phyloP scores from a whole-genome alignment of 176 grass and related monocot genomes.

The Musa troglodytarum region DNA sequence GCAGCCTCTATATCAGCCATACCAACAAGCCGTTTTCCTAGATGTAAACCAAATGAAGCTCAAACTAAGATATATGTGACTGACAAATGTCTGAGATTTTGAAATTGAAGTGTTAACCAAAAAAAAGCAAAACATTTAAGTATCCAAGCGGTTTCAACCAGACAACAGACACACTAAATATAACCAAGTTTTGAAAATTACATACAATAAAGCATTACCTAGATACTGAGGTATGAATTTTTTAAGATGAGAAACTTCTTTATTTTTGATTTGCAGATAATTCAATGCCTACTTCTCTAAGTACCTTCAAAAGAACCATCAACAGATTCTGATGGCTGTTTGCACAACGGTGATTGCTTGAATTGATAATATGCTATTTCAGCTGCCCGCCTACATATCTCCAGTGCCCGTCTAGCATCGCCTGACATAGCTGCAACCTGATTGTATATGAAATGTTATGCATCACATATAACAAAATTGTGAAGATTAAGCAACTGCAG shows the following conservation, averaged over 20 bases:
- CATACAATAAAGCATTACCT: conserved; percentile 13
- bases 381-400: conserved; percentile 85
- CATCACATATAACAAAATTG: background rate
- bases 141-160: background rate
- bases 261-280: background rate
- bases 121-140: background rate
- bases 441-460: background rate
- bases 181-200: background rate
- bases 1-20: conserved; percentile 86
- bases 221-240: background rate
- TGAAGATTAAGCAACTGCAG: background rate
- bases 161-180: background rate
- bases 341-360: conserved; percentile 42
- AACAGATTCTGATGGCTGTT: conserved; percentile 16
- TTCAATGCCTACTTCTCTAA: conserved; percentile 4
- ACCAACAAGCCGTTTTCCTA: conserved; percentile 55
- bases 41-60: conserved; percentile 17
- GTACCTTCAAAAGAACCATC: conserved; percentile 18
- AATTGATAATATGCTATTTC: conserved; percentile 71
- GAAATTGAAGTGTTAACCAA: background rate
- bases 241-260: background rate
- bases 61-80: background rate
- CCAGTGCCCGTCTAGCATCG: conserved; percentile 87
- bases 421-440: conserved; percentile 99
- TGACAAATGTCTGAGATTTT: background rate